Conservation (phyloP, 495 filamentous ascomycete genomes). For the Trypethelium eluteriae region DNA sequence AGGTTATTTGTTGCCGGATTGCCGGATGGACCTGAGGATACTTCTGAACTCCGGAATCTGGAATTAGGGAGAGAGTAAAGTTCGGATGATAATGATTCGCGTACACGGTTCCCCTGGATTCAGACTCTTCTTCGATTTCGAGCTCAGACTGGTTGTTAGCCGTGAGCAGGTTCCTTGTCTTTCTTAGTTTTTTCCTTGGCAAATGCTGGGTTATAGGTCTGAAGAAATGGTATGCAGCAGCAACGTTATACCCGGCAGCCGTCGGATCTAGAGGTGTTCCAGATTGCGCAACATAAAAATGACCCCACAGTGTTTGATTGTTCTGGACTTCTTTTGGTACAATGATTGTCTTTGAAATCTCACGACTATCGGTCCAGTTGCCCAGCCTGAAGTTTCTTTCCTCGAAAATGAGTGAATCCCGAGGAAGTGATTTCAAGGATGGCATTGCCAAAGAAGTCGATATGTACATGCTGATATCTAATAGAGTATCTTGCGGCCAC, state of each 20-base stretch:
- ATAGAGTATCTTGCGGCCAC: conserved; percentile 66
- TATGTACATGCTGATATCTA: conserved; percentile 83
- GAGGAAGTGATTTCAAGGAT: conserved; percentile 51
- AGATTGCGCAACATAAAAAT: conserved; percentile 76
- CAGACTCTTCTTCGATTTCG: conserved; percentile 43
- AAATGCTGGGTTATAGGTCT: conserved; percentile 83
- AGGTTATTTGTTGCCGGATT: conserved; percentile 62
- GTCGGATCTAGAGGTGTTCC: conserved; percentile 70
- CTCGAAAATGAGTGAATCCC: conserved; percentile 56
- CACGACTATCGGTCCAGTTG: conserved; percentile 69
- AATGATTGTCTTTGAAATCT: conserved; percentile 65
- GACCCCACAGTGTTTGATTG: conserved; percentile 89
- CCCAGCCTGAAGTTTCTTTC: conserved; percentile 78
- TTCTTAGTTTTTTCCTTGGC: conserved; percentile 80
- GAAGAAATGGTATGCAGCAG: conserved; percentile 71
- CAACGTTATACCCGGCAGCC: conserved; percentile 59
- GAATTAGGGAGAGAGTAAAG: conserved; percentile 79
- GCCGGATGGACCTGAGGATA: conserved; percentile 66
- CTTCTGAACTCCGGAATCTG: conserved; percentile 61
- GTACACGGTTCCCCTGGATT: conserved; percentile 54
- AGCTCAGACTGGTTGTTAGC: conserved; percentile 45
- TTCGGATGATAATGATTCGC: conserved; percentile 93
- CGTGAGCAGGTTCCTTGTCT: conserved; percentile 77
- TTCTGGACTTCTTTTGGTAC: conserved; percentile 76
- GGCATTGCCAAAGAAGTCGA: conserved; percentile 64